Conservation (phyloP, 2,329 filamentous ascomycete genomes). For the Colletotrichum lindemuthianum region DNA sequence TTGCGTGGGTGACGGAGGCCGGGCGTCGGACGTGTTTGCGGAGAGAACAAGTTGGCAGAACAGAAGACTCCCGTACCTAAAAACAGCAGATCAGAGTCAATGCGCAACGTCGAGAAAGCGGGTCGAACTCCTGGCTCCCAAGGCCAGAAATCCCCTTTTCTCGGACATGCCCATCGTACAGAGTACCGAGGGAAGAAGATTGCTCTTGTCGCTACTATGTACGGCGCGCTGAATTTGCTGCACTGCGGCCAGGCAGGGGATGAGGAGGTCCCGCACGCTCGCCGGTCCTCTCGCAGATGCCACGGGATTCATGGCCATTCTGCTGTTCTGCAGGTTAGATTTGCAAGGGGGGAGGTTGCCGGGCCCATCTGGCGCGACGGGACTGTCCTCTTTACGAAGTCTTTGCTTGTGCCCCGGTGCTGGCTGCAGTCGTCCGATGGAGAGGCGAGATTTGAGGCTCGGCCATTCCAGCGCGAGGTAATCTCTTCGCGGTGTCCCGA, state of each 20-base stretch:
- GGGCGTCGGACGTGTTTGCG: background rate
- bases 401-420: background rate
- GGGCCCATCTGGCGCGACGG: constrained; percentile 17
- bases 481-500: too few relatives aligned
- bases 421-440: constrained; percentile 26
- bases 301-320: background rate
- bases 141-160: constrained; percentile 4
- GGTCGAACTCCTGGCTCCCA: background rate
- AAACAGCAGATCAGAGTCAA: constrained; percentile 14
- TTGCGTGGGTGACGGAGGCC: background rate
- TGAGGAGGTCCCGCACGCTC: too few relatives aligned
- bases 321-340: constrained; percentile 19
- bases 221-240: too few relatives aligned
- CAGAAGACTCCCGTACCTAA: constrained; percentile 4
- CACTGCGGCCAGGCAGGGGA: too few relatives aligned
- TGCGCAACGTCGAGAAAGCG: constrained; percentile 10
- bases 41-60: constrained; percentile 4
- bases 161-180: constrained; percentile 9
- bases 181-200: background rate
- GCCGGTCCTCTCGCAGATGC: too few relatives aligned
- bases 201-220: background rate
- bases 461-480: too few relatives aligned
- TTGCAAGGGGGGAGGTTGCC: constrained; percentile 3
- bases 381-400: background rate
- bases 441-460: too few relatives aligned